Evolutionary conservation across 164 flowering plant species (phyloP), one percentile per base, ranked within the genome.

Genomic region (Warburgia ugandensis): DNA sequence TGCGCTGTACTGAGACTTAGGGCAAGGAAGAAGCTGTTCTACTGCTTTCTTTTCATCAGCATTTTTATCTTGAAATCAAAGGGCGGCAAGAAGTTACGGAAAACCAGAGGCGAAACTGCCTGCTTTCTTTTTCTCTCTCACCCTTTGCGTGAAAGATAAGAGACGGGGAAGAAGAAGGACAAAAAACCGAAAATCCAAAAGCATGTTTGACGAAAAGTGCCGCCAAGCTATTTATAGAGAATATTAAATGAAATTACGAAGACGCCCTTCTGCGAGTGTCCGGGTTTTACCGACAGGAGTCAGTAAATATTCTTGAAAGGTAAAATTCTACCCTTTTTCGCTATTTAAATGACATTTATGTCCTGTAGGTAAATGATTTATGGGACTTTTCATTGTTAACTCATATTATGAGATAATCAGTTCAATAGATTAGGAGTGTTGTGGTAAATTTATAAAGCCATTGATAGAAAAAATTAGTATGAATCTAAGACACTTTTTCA

Each of bases 191-290:
- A 38, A 38, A 38, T 13, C 41, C n/a, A n/a, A 38, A 38, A 38
- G 41, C 41, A 5, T 20, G 17, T 38, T 38, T 13, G 41, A 38
- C 41, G 41, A 2, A 7, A 8, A n/a, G 21, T 38, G 41, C 41
- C 41, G 41, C 41, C 41, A 38, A 38, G n/a, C 7, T 38, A 38
- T 38, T 38, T 38, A 38, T 13, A 38, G 17, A 38, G 41, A n/a
- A 38, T 38, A 38, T 38, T 4, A n/a, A n/a, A 4, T 6, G 17
- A 38, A 16, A 5, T 33, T 33, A 33, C 37, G 13, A 33, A n/a
- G 14, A 33, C 14, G 14, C 10, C 37, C 37, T n/a, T n/a, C 37
- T 33, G 37, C 13, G 0, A 33, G 0, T 33, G 37, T 33, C 37
- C 37, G 9, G 37, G 14, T 33, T 33, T 33, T 33, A n/a, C 37